Evolutionary conservation across 192 early-diverging fungal genomes (phyloP), one percentile per base, ranked within the genome.

Genomic region (Chytriomyces sp.): DNA sequence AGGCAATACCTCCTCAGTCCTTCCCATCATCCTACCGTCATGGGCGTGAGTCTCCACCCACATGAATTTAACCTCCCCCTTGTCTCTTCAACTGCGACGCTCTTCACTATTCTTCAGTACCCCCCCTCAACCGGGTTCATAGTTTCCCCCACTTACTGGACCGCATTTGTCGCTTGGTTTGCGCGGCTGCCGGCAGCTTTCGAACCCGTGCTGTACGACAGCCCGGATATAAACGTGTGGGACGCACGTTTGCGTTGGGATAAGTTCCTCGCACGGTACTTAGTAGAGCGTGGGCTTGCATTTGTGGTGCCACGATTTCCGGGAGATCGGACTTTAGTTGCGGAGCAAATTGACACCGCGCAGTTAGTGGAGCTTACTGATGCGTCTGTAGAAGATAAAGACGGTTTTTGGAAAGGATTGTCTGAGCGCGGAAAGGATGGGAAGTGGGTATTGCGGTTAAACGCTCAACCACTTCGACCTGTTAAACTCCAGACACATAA

Each of bases 151-250:
- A 19, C 28, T 14, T 17, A 28, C 1, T 65, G 73, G 73, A 22
- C 54, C 4, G 36, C 32, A 0, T 74, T 66, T 58, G 53, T 65
- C n/a, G n/a, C 38, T 8, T 74, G 73, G 73, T 74, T 64, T 55
- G 37, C 31, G 19, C 7, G 49, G 37, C 54, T 65, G 8, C 36
- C 62, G 7, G 8, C 0, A 14, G 73, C 56, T 33, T 74, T 65
- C 37, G 39, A 64, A 8, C 73, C 73, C 8, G 31, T 74, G 61
- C 4, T 74, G 12, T 52, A 22, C 5, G 52, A 64, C 12, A 38
- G 39, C 30, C n/a, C n/a, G 1, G 33, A 33, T 19, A n/a, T 22
- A 14, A 74, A 74, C 33, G 3, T 4, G 3, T 66, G 62, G 73
- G 25, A n/a, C 25, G 44, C 4, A 7, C n/a, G 52, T 14, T 30